phyloP scores from a whole-genome alignment of 805 yeast species.

The Zygotorulaspora florentina region DNA sequence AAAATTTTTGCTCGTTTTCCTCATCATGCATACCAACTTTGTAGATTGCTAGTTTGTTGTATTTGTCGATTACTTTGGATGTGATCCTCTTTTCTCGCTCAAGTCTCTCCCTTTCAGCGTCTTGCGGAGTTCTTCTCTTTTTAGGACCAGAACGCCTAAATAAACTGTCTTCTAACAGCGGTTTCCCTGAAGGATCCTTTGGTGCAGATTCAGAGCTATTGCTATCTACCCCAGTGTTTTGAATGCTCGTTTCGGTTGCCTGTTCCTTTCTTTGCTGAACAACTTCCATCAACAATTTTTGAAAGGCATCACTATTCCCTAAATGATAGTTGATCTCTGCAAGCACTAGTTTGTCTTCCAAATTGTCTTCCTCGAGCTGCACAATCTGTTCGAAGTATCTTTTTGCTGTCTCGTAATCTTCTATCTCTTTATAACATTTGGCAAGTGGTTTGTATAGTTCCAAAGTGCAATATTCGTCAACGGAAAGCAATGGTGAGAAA shows the following conservation, averaged over 20 bases:
- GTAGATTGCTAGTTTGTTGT: conserved; percentile 50
- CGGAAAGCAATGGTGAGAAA: conserved; percentile 51
- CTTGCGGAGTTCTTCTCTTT: conserved; percentile 33
- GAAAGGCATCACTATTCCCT: conserved; percentile 57
- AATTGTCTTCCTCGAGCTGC: conserved; percentile 53
- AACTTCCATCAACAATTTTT: conserved; percentile 51
- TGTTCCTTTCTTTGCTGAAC: conserved; percentile 37
- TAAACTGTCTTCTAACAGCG: conserved; percentile 32
- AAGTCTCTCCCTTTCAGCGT: conserved; percentile 42
- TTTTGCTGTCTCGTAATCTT: conserved; percentile 62
- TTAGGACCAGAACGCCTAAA: conserved; percentile 26
- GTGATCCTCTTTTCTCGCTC: conserved; percentile 57
- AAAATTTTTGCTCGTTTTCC: conserved; percentile 57
- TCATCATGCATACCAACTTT: conserved; percentile 45
- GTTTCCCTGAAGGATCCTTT: conserved; percentile 25
- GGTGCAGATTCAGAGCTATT: conserved; percentile 3
- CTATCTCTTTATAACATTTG: conserved; percentile 70
- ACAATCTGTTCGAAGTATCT: conserved; percentile 53
- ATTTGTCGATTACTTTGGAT: conserved; percentile 53
- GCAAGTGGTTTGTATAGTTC: conserved; percentile 57
- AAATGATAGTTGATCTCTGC: conserved; percentile 76
- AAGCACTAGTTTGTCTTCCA: conserved; percentile 70
- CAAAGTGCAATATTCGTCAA: conserved; percentile 48
- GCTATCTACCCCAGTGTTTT: conserved; percentile 10
- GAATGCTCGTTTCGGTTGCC: conserved; percentile 20